A percentile compares a stretch with the other conserved stretches of the same genome.
These are phyloP conservation scores for Scutellaria baicalensis DNA, from an alignment of 257 asterid species.

Conservation along the genomic window DNA sequence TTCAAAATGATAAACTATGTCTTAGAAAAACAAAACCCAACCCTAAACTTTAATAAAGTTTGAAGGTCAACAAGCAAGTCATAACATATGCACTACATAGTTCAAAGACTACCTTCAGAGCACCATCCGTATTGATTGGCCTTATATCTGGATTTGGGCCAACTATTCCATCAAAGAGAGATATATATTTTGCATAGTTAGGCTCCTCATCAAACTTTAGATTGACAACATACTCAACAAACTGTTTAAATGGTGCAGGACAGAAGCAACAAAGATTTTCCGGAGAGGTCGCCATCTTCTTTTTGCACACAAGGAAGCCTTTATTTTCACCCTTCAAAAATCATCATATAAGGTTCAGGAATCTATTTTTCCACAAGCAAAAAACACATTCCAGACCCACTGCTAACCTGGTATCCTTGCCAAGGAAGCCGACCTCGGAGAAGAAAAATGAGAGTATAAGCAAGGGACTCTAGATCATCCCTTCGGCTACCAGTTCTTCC, in stretches of 20 bases:
- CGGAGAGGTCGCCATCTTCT: conserved; percentile 70
- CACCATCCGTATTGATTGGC: conserved; percentile 66
- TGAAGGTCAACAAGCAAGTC: conserved; percentile 4
- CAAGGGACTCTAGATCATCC: conserved; percentile 78
- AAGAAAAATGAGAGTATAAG: conserved; percentile 63
- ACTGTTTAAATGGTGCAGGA: conserved; percentile 53
- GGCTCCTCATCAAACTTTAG: conserved; percentile 71
- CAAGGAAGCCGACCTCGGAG: conserved; percentile 67
- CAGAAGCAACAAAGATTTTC: conserved; percentile 57
- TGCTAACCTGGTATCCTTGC: conserved; percentile 65
- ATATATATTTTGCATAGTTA: conserved; percentile 51
- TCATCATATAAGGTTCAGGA: background rate
- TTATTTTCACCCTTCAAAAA: conserved; percentile 57
- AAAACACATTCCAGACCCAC: background rate
- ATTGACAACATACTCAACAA: conserved; percentile 47
- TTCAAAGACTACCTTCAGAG: conserved; percentile 43
- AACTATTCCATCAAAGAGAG: conserved; percentile 61
- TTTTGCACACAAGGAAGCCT: conserved; percentile 65
- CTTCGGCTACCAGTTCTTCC: conserved; percentile 74
- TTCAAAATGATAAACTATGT: conserved; percentile 3
- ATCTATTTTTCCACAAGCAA: background rate
- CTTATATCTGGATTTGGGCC: conserved; percentile 59
- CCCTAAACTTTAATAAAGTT: background rate
- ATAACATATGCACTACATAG: background rate
- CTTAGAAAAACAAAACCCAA: background rate